phyloP scores from a whole-genome alignment of 768 basidiomycete genomes.

The Glaciozyma martinii region DNA sequence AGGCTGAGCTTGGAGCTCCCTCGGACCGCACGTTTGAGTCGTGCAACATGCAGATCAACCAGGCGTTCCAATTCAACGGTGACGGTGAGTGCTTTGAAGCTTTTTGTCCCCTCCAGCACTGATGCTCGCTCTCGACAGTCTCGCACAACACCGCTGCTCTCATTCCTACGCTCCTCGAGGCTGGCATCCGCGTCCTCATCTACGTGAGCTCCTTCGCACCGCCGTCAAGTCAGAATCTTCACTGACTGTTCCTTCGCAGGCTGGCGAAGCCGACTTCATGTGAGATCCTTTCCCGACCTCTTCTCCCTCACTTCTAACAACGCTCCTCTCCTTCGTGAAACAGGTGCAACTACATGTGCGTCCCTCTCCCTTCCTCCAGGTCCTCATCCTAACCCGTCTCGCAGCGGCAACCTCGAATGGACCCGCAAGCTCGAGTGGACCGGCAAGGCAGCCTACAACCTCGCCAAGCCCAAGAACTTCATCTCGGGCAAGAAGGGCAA shows the following conservation, averaged over 20 bases:
- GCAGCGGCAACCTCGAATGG: slow-evolving; percentile 66
- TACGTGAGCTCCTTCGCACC: slow-evolving; percentile 55
- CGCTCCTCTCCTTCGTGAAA: neutral
- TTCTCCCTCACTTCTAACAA: neutral
- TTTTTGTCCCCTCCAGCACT: neutral
- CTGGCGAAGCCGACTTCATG: slow-evolving; percentile 55
- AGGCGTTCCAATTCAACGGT: slow-evolving; percentile 45
- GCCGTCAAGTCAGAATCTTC: neutral
- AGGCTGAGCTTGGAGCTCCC: slow-evolving; percentile 68
- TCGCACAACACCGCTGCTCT: slow-evolving; percentile 72
- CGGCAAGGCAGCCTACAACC: slow-evolving; percentile 55
- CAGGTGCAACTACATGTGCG: neutral
- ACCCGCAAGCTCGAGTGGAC: slow-evolving; percentile 54
- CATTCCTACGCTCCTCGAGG: slow-evolving; percentile 68
- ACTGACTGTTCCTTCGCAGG: slow-evolving; percentile 14
- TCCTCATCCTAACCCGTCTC: neutral
- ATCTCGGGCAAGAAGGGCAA: slow-evolving; percentile 47
- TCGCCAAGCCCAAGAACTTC: slow-evolving; percentile 51
- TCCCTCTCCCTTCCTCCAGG: neutral
- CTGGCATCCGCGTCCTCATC: slow-evolving; percentile 72
- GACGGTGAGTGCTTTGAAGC: slow-evolving; percentile 44
- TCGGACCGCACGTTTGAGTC: slow-evolving; percentile 52
- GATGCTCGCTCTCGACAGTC: slow-evolving; percentile 46
- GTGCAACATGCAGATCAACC: slow-evolving; percentile 49
- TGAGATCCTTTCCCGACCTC: slow-evolving; percentile 48